Base-by-base conservation (phyloP, 1,284 basidiomycete species). In the Trichosporon asahii region DNA sequence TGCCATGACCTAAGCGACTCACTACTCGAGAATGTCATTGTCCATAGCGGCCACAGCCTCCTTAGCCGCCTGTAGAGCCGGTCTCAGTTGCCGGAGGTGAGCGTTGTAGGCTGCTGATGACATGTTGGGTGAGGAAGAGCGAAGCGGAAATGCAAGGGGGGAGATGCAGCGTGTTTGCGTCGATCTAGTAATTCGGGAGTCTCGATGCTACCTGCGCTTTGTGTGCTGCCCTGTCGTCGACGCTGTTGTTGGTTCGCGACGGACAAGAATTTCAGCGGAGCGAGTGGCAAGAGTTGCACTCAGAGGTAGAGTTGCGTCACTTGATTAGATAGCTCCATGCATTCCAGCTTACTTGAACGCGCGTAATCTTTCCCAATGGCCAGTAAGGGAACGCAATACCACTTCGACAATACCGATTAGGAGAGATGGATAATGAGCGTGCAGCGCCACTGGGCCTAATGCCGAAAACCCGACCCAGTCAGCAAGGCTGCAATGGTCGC, bases 11-110 rank as follows among this genome's bases (percentile, higher is more conserved):
- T 18, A 44, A 15, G 2, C 14, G 4, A 15, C 76, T 37, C 29
- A 78, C 77, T 78, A 78, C 57, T 78, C 76, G 4, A 63, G 29
- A 23, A 77, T 75, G 49, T 78, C 77, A 2, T 33, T 33, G 23
- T 76, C 72, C 5, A 75, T 21, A n/a, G 67, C 33, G 2, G 70
- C 68, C 1, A 78, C 60, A 4, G 70, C 70, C 11, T 73, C 68
- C 12, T 74, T 68, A 8, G 69, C 69, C 0, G 46, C 57, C 6
- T 67, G 29, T 11, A 77, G 68, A 0, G 73, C 64, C 0, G 77
- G 76, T 9, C 74, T 23, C 31, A 78, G 69, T 7, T 69, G 72
- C 35, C 66, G 67, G 15, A 73, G 61, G 27, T 73, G 72, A 23
- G 70, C 70, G 0, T 66, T 35, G 33, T 73, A 73, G 0, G 72